These are phyloP conservation scores for Phytophthora palmivora DNA, from an alignment of 352 stramenopile genomes.

Conservation along the genomic window DNA sequence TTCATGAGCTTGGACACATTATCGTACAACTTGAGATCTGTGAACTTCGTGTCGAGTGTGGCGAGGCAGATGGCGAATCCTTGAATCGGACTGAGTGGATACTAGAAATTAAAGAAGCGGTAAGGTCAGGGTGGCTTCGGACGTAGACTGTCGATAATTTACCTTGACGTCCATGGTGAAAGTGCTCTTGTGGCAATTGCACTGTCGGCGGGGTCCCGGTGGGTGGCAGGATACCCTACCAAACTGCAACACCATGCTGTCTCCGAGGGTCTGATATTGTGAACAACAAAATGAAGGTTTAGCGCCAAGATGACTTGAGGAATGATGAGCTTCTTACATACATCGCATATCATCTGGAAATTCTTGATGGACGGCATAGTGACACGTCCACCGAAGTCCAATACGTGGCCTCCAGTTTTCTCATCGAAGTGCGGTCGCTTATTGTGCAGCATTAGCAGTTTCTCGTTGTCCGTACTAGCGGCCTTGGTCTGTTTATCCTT, in stretches of 20 bases:
- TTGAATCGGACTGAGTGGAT: constrained; percentile 84
- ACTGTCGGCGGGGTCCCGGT: constrained; percentile 51
- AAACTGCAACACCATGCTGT: constrained; percentile 65
- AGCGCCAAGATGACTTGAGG: constrained; percentile 49
- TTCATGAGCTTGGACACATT: constrained; percentile 50
- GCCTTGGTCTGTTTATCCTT: constrained; percentile 30
- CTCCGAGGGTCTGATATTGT: constrained; percentile 34
- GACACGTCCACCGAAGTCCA: constrained; percentile 72
- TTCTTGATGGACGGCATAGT: constrained; percentile 81
- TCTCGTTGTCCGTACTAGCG: constrained; percentile 12
- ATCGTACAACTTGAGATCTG: constrained; percentile 57
- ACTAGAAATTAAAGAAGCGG: constrained; percentile 35
- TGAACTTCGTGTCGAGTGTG: constrained; percentile 85
- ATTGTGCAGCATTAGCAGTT: constrained; percentile 87
- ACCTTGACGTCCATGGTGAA: constrained; percentile 95
- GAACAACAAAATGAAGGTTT: neutral
- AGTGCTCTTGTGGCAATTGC: constrained; percentile 79
- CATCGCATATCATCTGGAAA: constrained; percentile 70
- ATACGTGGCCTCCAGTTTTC: constrained; percentile 57
- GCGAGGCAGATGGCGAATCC: constrained; percentile 91
- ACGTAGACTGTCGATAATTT: constrained; percentile 11
- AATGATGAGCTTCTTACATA: constrained; percentile 22
- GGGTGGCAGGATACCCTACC: constrained; percentile 69
- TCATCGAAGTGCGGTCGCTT: constrained; percentile 76
- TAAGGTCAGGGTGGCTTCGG: neutral